These are phyloP conservation scores for Truncatella angustata DNA, from an alignment of 2,329 filamentous ascomycete genomes.

Conservation along the genomic window DNA sequence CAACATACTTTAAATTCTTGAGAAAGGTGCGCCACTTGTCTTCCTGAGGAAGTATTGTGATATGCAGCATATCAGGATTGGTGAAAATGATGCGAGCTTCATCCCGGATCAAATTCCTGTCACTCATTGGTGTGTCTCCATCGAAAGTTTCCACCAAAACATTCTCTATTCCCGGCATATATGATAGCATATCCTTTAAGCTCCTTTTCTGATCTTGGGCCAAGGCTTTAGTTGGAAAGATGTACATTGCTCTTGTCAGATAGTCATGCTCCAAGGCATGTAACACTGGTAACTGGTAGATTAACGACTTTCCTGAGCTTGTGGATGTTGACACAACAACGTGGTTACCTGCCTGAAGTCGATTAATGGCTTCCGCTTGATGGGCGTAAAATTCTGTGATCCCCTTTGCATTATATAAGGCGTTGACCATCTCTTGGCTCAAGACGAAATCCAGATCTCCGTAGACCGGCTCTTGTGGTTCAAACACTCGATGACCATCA, in stretches of 20 bases:
- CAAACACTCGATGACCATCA: constrained; percentile 87
- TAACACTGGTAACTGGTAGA: constrained; percentile 92
- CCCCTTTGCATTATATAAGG: constrained; percentile 84
- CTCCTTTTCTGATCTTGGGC: constrained; percentile 93
- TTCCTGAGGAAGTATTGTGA: constrained; percentile 91
- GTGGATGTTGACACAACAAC: constrained; percentile 95
- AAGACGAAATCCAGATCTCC: constrained; percentile 83
- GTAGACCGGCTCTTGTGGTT: constrained; percentile 76
- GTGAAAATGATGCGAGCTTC: constrained; percentile 93
- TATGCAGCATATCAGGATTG: constrained; percentile 96
- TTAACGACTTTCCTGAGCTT: constrained; percentile 95
- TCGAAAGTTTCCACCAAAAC: constrained; percentile 90
- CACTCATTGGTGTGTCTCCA: constrained; percentile 83
- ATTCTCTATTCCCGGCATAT: constrained; percentile 74
- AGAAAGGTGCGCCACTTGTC: constrained; percentile 84
- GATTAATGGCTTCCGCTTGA: constrained; percentile 91
- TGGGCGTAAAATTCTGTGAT: constrained; percentile 88
- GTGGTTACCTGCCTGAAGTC: constrained; percentile 75
- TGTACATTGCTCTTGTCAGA: constrained; percentile 86
- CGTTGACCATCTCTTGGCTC: constrained; percentile 92
- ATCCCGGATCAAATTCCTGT: constrained; percentile 78
- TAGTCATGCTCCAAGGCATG: constrained; percentile 78
- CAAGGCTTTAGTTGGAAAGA: constrained; percentile 95
- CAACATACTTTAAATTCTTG: constrained; percentile 86
- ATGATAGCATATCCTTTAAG: constrained; percentile 78